Evolutionary conservation across 225 moss, liverwort and hornwort species (phyloP).

Genomic region (Lunularia cruciata): DNA sequence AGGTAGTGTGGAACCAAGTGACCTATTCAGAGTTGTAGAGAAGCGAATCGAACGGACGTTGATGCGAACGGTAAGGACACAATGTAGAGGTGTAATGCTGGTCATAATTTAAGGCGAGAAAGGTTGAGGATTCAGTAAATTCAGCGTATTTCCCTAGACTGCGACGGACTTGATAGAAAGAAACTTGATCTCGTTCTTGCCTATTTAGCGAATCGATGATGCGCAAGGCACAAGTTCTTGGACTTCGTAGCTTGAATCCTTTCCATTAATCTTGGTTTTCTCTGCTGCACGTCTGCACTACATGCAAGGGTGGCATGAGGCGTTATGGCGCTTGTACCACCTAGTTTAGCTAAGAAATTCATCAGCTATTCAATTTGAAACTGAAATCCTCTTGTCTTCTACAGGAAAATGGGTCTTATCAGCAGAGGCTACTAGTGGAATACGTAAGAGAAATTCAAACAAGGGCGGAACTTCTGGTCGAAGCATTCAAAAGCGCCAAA

Average conservation of each 20-base stretch:
- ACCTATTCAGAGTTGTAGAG: constrained; percentile 61
- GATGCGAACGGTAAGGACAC: constrained; percentile 77
- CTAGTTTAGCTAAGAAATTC: too few relatives aligned
- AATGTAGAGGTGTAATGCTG: neutral
- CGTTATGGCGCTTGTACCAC: too few relatives aligned
- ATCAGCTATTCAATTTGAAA: too few relatives aligned
- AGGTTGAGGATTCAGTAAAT: neutral
- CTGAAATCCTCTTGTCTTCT: neutral
- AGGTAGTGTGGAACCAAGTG: constrained; percentile 54
- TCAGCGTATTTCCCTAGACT: too few relatives aligned
- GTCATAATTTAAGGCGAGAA: neutral
- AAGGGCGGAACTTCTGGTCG: constrained; percentile 58
- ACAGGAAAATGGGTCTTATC: constrained; percentile 92
- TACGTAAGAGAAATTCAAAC: constrained; percentile 78
- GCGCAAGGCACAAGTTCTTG: too few relatives aligned
- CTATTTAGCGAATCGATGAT: too few relatives aligned
- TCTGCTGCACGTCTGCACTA: neutral
- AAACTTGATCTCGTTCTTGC: too few relatives aligned
- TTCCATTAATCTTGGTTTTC: too few relatives aligned
- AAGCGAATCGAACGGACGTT: constrained; percentile 85
- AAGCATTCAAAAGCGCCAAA: constrained; percentile 56
- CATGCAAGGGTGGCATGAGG: too few relatives aligned
- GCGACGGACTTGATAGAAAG: too few relatives aligned
- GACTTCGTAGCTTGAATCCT: too few relatives aligned
- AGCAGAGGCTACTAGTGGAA: constrained; percentile 81